phyloP scores from a whole-genome alignment of 2,329 filamentous ascomycete genomes.

The Pseudocercospora pini-densiflorae region DNA sequence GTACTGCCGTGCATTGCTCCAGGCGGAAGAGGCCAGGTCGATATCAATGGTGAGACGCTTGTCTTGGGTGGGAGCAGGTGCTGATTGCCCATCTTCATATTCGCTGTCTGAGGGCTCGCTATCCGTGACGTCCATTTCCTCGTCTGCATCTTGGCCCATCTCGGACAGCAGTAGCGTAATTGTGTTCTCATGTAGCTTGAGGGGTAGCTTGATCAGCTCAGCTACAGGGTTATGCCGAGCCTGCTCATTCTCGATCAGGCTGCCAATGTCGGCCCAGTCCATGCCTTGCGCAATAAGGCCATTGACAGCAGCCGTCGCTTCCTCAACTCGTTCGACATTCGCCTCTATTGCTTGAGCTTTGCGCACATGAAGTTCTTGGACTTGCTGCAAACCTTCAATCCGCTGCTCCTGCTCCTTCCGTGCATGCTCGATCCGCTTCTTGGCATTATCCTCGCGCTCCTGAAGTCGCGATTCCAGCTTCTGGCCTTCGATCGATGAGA shows the following conservation, averaged over 20 bases:
- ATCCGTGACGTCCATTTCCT: slow-evolving; percentile 62
- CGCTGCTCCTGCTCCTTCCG: slow-evolving; percentile 82
- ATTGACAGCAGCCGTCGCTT: slow-evolving; percentile 91
- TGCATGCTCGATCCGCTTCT: slow-evolving; percentile 83
- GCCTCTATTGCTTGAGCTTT: slow-evolving; percentile 91
- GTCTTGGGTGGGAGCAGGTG: slow-evolving; percentile 38
- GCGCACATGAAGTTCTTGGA: slow-evolving; percentile 79
- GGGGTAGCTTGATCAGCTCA: slow-evolving; percentile 79
- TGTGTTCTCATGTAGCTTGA: slow-evolving; percentile 89
- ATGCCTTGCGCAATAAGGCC: slow-evolving; percentile 90
- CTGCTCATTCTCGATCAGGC: slow-evolving; percentile 86
- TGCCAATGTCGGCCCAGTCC: slow-evolving; percentile 94
- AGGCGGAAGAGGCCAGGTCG: slow-evolving; percentile 79
- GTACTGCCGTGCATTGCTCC: slow-evolving; percentile 88
- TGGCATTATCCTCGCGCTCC: slow-evolving; percentile 81
- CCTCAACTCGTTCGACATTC: slow-evolving; percentile 88
- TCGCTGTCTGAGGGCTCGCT: slow-evolving; percentile 66
- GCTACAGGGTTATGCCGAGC: slow-evolving; percentile 81
- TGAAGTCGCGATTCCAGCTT: slow-evolving; percentile 82
- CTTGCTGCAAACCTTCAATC: slow-evolving; percentile 79
- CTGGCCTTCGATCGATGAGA: slow-evolving; percentile 93
- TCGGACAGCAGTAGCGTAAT: slow-evolving; percentile 75
- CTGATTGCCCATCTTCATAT: slow-evolving; percentile 55
- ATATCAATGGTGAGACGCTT: slow-evolving; percentile 75
- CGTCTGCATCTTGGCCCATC: slow-evolving; percentile 63